These are phyloP conservation scores for Pythium plurisporium DNA, from an alignment of 352 stramenopile species.

Conservation along the genomic window DNA sequence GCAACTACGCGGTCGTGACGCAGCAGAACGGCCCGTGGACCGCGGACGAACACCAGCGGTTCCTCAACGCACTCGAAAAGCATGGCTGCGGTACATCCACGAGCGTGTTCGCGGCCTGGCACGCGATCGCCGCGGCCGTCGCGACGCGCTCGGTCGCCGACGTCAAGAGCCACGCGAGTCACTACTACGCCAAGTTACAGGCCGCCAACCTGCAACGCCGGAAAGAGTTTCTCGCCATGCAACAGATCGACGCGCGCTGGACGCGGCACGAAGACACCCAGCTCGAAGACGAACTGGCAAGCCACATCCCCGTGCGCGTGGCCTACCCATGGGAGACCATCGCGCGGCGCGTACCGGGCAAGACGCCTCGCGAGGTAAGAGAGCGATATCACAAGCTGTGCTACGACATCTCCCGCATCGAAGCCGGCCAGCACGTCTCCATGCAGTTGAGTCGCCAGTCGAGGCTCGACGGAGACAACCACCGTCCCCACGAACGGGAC, in stretches of 20 bases:
- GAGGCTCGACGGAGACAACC: background rate
- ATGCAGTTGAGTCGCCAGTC: slow-evolving; percentile 43
- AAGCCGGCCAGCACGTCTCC: slow-evolving; percentile 53
- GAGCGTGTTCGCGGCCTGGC: slow-evolving; percentile 43
- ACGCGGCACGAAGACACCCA: slow-evolving; percentile 52
- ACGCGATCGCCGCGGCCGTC: slow-evolving; percentile 50
- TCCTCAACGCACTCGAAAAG: slow-evolving; percentile 60
- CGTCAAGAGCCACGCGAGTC: slow-evolving; percentile 26
- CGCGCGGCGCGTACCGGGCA: slow-evolving; percentile 44
- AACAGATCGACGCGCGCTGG: slow-evolving; percentile 55
- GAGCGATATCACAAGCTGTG: slow-evolving; percentile 76
- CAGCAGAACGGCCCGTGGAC: slow-evolving; percentile 29
- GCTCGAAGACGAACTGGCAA: slow-evolving; percentile 64
- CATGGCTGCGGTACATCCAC: slow-evolving; percentile 43
- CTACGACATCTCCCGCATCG: slow-evolving; percentile 69
- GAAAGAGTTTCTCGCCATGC: slow-evolving; percentile 47
- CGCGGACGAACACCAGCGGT: slow-evolving; percentile 59
- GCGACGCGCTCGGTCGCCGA: slow-evolving; percentile 38
- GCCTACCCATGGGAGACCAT: slow-evolving; percentile 61
- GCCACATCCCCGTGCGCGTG: slow-evolving; percentile 22
- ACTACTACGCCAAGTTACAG: slow-evolving; percentile 39
- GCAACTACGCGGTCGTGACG: background rate
- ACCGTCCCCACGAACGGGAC: background rate
- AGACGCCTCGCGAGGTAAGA: slow-evolving; percentile 44
- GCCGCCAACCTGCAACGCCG: slow-evolving; percentile 29